Evolutionary conservation across 1,284 basidiomycete species (phyloP).

Genomic region (Microbotryum silenes-acaulis): DNA sequence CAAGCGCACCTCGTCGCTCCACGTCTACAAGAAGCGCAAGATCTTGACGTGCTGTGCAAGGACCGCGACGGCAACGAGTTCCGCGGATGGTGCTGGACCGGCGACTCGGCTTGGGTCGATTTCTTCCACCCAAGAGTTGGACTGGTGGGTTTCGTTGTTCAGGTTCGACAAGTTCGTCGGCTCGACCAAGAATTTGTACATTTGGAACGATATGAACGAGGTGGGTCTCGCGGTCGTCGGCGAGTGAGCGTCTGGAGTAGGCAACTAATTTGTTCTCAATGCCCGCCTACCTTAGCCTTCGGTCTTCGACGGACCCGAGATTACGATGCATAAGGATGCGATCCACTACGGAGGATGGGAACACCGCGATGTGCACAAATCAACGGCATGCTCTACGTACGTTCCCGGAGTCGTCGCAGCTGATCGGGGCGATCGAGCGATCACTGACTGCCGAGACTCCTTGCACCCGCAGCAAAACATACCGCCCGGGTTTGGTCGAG

Average conservation of each 20-base stretch:
- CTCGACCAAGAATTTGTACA: slow-evolving; percentile 66
- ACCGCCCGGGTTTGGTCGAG: slow-evolving; percentile 70
- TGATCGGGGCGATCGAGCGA: not conserved
- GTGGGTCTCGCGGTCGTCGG: slow-evolving; percentile 40
- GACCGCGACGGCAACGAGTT: slow-evolving; percentile 73
- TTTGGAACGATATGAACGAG: slow-evolving; percentile 99
- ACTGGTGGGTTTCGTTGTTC: slow-evolving; percentile 84
- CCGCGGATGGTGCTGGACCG: slow-evolving; percentile 98
- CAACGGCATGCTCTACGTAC: slow-evolving; percentile 57
- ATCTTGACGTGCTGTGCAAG: slow-evolving; percentile 74
- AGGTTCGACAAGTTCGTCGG: slow-evolving; percentile 52
- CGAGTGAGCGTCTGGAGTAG: slow-evolving; percentile 20
- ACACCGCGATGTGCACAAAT: slow-evolving; percentile 93
- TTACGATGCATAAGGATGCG: slow-evolving; percentile 91
- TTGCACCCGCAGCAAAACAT: slow-evolving; percentile 57
- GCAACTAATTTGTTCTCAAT: too few relatives aligned
- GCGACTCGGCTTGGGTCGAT: slow-evolving; percentile 91
- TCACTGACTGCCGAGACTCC: not conserved
- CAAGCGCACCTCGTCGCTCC: slow-evolving; percentile 72
- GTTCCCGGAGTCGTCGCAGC: too few relatives aligned
- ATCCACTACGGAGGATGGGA: slow-evolving; percentile 93
- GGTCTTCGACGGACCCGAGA: slow-evolving; percentile 96
- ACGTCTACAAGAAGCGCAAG: slow-evolving; percentile 76
- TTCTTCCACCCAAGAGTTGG: slow-evolving; percentile 88
- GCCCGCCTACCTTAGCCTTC: slow-evolving; percentile 57